These are phyloP conservation scores for Xylaria sp. DNA, from an alignment of 2,329 filamentous ascomycete species.

Conservation along the genomic window DNA sequence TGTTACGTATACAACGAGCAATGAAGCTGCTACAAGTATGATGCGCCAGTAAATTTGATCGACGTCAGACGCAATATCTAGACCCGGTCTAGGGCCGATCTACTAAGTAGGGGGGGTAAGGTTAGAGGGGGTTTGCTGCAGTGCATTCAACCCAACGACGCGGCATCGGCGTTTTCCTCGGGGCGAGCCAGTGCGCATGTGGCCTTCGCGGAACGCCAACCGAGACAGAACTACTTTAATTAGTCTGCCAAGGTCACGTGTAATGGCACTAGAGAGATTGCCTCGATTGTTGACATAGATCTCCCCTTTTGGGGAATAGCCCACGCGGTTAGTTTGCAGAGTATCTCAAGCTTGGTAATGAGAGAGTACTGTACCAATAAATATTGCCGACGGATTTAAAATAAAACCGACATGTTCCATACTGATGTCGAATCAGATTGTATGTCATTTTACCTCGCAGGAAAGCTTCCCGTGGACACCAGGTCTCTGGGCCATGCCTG, in stretches of 20 bases:
- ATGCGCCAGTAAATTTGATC: not conserved
- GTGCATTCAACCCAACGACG: not conserved
- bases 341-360: not conserved
- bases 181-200: not conserved
- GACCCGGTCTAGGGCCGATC: no score
- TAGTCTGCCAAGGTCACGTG: not conserved
- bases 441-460: constrained; percentile 4
- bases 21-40: not conserved
- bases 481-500: not conserved
- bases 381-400: not conserved
- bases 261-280: not conserved
- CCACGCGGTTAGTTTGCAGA: not conserved
- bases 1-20: not conserved
- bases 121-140: constrained; percentile 1
- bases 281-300: not conserved
- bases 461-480: not conserved
- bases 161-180: not conserved
- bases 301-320: not conserved
- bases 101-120: no score
- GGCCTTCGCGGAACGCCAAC: not conserved
- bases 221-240: not conserved
- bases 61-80: not conserved
- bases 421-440: not conserved
- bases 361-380: no score
- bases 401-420: not conserved